phyloP scores from a whole-genome alignment of 2,329 filamentous ascomycete species.

The Aspergillus pseudotamarii region DNA sequence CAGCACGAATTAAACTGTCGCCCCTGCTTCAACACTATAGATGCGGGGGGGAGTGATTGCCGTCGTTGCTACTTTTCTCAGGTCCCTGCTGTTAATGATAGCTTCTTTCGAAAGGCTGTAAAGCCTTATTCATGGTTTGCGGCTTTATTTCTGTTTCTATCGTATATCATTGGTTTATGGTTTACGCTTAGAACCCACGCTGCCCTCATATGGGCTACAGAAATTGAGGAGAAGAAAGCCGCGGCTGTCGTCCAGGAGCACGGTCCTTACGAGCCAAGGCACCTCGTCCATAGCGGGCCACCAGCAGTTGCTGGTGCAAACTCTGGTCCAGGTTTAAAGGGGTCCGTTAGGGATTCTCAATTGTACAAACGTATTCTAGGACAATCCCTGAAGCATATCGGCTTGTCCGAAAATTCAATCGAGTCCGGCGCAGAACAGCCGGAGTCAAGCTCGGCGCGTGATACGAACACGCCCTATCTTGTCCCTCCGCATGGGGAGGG shows the following conservation, averaged over 20 bases:
- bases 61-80: slow-evolving; percentile 94
- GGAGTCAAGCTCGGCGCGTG: slow-evolving; percentile 26
- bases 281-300: slow-evolving; percentile 33
- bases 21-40: slow-evolving; percentile 59
- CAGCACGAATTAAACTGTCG: slow-evolving; percentile 88
- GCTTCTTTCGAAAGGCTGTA: slow-evolving; percentile 88
- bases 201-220: slow-evolving; percentile 93
- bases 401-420: slow-evolving; percentile 62
- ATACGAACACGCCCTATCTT: slow-evolving; percentile 59
- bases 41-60: slow-evolving; percentile 64
- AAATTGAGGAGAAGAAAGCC: slow-evolving; percentile 74
- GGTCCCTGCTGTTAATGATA: slow-evolving; percentile 76
- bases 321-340: slow-evolving; percentile 56
- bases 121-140: slow-evolving; percentile 92
- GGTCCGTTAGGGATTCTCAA: slow-evolving; percentile 81
- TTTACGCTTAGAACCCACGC: slow-evolving; percentile 96
- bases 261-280: slow-evolving; percentile 38
- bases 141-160: slow-evolving; percentile 81
- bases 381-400: slow-evolving; percentile 84
- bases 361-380: slow-evolving; percentile 92
- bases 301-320: slow-evolving; percentile 37
- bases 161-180: slow-evolving; percentile 90
- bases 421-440: slow-evolving; percentile 33
- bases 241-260: slow-evolving; percentile 31
- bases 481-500: slow-evolving; percentile 69